Base-by-base conservation (phyloP, 148 eudicot species). In the Silene uniflora region DNA sequence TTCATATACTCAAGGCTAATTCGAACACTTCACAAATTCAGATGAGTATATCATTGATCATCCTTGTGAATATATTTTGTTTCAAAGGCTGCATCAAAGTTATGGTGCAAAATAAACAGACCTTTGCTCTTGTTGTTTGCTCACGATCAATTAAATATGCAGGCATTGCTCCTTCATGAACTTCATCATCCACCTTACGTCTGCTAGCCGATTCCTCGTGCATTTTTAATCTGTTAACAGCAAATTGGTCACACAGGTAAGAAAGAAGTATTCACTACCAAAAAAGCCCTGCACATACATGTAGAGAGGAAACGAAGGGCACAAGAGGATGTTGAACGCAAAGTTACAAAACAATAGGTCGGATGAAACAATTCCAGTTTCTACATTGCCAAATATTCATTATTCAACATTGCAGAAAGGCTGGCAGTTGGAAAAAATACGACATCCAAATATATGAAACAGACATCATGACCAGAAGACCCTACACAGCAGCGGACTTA, bases 71-170 rank as follows among this genome's bases (percentile, higher is more conserved):
- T 35, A 35, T 35, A 3, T 35, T 35, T 35, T 35, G 39, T 35
- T 35, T 35, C 39, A 35, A 35, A 27, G 19, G 32, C 32, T 35
- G 39, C 39, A 35, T 35, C 39, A 35, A 21, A 19, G 6, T 11
- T 2, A 52, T 17, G 76, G 19, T 63, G n/a, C 44, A 19, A 7
- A 39, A 62, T 52, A 52, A 67, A 73, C 82, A 42, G 23, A 90
- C 98, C 98, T 95, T 95, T 10, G 97, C 98, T 68, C 97, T 88
- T 12, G 91, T 79, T 58, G 98, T 90, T 64, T 82, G 85, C 67
- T 95, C 96, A 92, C 98, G 97, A 75, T 95, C 98, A 84, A 95
- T 92, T 81, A 95, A 86, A 87, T 90, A 95, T 1, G 93, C 86
- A 79, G 98, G 98, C 64, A 88, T 71, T 49, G 97, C 98, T 39